Percentiles rank a stretch among this genome's conserved stretches.
phyloP scores from a whole-genome alignment of 1,284 basidiomycete species.

The Trichosporon sp. region DNA sequence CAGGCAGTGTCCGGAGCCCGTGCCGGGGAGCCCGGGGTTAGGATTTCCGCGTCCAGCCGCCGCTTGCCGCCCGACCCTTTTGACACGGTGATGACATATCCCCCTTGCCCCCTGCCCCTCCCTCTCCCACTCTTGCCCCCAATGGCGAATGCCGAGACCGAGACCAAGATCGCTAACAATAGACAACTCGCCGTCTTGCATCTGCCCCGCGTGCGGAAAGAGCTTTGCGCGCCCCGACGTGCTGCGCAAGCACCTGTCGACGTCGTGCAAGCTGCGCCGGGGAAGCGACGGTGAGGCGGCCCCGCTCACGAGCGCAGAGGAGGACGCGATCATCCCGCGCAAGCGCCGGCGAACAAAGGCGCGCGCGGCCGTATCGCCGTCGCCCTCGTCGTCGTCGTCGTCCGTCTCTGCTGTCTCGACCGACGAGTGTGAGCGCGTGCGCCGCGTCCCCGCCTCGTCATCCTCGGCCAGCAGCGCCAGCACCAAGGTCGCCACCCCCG shows the following conservation, averaged over 20 bases:
- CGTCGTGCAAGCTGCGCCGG: slow-evolving; percentile 33
- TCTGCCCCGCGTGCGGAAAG: slow-evolving; percentile 36
- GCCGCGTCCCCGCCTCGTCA: background rate
- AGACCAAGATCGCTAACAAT: background rate
- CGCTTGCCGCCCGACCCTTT: background rate
- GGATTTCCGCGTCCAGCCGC: background rate
- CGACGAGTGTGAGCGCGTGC: slow-evolving; percentile 12
- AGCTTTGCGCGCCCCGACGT: slow-evolving; percentile 36
- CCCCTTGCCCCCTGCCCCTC: background rate
- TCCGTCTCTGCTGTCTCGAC: slow-evolving; percentile 3
- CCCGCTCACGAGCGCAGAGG: slow-evolving; percentile 31
- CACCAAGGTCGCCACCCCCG: slow-evolving; percentile 18
- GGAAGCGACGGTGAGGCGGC: slow-evolving; percentile 33
- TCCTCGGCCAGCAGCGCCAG: slow-evolving; percentile 4
- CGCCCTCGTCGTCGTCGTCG: background rate
- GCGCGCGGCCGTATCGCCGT: slow-evolving; percentile 21
- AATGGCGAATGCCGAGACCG: background rate
- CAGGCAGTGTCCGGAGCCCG: slow-evolving; percentile 1
- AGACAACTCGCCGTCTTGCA: slow-evolving; percentile 32
- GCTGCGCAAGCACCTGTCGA: slow-evolving; percentile 35
- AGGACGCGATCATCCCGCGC: slow-evolving; percentile 33
- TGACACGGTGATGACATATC: background rate
- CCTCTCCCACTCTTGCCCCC: background rate
- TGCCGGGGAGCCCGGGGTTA: background rate
- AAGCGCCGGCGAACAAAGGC: slow-evolving; percentile 33